A percentile compares a stretch with the other conserved stretches of the same genome.
Evolutionary conservation across 257 asterid species (phyloP).

Genomic region (Linaria vulgaris): DNA sequence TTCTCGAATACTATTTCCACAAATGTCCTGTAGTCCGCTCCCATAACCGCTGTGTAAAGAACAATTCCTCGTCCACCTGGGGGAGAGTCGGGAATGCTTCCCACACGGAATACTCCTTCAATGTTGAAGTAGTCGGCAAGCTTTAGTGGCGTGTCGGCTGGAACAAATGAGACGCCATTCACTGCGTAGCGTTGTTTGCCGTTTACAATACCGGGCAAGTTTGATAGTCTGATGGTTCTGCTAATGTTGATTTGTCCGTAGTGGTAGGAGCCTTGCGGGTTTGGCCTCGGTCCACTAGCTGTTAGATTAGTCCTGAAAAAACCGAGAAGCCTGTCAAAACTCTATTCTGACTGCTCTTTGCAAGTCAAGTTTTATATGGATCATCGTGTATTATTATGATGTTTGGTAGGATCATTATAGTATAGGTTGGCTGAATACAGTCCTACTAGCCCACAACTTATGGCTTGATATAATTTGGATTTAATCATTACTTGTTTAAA

Average conservation of each 20-base stretch:
- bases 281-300: constrained; percentile 83
- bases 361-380: too few species aligned
- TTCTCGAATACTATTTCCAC: constrained; percentile 74
- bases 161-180: constrained; percentile 57
- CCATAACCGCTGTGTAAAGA: constrained; percentile 60
- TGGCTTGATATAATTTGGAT: too few species aligned
- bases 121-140: constrained; percentile 69
- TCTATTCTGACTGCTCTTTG: too few species aligned
- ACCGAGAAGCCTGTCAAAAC: neutral
- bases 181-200: constrained; percentile 59
- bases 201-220: constrained; percentile 31
- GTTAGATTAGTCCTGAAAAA: constrained; percentile 58
- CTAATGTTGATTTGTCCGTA: constrained; percentile 55
- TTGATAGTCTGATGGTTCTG: constrained; percentile 48
- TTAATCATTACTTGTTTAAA: too few species aligned
- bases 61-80: constrained; percentile 33
- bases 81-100: constrained; percentile 52
- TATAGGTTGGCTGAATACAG: too few species aligned
- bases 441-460: too few species aligned
- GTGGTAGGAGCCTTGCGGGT: constrained; percentile 87
- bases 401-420: too few species aligned
- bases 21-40: constrained; percentile 54
- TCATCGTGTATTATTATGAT: too few species aligned
- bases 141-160: constrained; percentile 71
- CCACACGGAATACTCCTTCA: constrained; percentile 49